Evolutionary conservation across 208 protist genomes (phyloP).

Genomic region (Crithidia bombi): DNA sequence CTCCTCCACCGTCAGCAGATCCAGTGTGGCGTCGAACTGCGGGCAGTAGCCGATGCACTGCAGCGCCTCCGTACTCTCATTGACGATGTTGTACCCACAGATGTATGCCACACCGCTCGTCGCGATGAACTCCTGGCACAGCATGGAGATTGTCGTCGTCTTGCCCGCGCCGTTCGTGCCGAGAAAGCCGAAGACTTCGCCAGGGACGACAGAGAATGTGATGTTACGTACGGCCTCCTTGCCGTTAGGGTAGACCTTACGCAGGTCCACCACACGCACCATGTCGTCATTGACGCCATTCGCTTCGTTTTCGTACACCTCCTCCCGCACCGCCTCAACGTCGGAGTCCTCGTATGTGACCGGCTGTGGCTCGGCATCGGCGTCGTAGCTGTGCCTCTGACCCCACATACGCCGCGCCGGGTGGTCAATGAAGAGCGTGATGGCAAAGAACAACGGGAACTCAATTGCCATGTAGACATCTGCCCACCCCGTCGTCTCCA

Average conservation of each 20-base stretch:
- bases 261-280: constrained; percentile 56
- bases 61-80: constrained; percentile 45
- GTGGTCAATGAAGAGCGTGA: constrained; percentile 57
- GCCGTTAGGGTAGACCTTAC: constrained; percentile 71
- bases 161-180: constrained; percentile 92
- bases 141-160: constrained; percentile 83
- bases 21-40: constrained; percentile 94
- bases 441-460: constrained; percentile 42
- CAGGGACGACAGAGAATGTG: constrained; percentile 65
- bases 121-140: constrained; percentile 72
- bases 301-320: constrained; percentile 24
- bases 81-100: constrained; percentile 42
- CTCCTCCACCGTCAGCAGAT: constrained; percentile 93
- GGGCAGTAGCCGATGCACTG: constrained; percentile 95
- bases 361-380: constrained; percentile 31
- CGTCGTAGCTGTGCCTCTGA: constrained; percentile 43
- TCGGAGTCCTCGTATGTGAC: constrained; percentile 47
- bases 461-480: constrained; percentile 62
- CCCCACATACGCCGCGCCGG: constrained; percentile 42
- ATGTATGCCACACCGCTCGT: constrained; percentile 64
- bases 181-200: constrained; percentile 88
- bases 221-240: constrained; percentile 76
- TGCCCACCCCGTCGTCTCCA: constrained; percentile 36
- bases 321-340: constrained; percentile 39
- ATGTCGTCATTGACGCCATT: constrained; percentile 35